Evolutionary conservation across 257 asterid genomes (phyloP).

Genomic region (Catharanthus roseus): DNA sequence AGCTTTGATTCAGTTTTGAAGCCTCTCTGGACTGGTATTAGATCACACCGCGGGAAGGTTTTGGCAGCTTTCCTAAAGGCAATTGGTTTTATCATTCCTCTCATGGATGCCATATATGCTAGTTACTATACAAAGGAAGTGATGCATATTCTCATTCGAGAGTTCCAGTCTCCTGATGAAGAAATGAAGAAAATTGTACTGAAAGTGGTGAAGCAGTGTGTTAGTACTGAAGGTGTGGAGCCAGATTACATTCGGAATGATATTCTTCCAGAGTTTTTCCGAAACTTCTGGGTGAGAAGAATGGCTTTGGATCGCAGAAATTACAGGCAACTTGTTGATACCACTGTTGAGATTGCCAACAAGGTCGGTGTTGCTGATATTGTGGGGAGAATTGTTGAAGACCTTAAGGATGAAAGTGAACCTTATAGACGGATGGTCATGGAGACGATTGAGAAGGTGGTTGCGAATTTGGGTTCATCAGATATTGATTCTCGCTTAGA

Average conservation of each 20-base stretch:
- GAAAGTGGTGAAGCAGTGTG: slow-evolving; percentile 94
- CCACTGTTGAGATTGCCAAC: slow-evolving; percentile 87
- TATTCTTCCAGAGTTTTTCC: slow-evolving; percentile 88
- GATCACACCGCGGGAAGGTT: slow-evolving; percentile 92
- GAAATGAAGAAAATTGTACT: slow-evolving; percentile 94
- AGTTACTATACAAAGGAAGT: slow-evolving; percentile 91
- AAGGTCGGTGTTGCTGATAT: slow-evolving; percentile 90
- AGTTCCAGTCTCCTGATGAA: slow-evolving; percentile 91
- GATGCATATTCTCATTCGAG: slow-evolving; percentile 81
- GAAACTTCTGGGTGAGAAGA: slow-evolving; percentile 87
- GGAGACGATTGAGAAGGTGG: slow-evolving; percentile 96
- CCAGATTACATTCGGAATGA: slow-evolving; percentile 72
- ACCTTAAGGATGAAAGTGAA: slow-evolving; percentile 85
- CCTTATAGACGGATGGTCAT: slow-evolving; percentile 93
- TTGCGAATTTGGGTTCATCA: slow-evolving; percentile 80
- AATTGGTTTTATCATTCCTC: slow-evolving; percentile 87
- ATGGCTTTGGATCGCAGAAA: slow-evolving; percentile 93
- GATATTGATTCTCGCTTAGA: slow-evolving; percentile 84
- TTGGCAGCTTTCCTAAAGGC: slow-evolving; percentile 91
- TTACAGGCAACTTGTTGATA: slow-evolving; percentile 83
- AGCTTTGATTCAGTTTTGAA: slow-evolving; percentile 90
- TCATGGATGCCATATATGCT: slow-evolving; percentile 91
- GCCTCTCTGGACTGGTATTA: slow-evolving; percentile 88
- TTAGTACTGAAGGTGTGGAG: slow-evolving; percentile 93
- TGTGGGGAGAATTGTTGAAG: slow-evolving; percentile 84